These are phyloP conservation scores for Acanthamoeba castellanii DNA, from an alignment of 208 protist species.

Conservation along the genomic window DNA sequence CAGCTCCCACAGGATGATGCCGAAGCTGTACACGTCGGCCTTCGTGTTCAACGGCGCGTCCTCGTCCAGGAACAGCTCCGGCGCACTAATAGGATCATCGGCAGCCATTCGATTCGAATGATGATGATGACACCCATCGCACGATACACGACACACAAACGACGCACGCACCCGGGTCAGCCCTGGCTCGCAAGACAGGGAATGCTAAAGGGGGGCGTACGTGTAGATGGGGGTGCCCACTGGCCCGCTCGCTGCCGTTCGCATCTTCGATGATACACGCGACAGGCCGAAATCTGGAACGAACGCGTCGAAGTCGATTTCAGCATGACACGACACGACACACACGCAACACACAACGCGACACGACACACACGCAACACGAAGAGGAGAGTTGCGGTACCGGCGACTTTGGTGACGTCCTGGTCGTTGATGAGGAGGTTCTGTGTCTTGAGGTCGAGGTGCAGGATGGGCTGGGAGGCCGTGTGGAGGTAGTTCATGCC, in stretches of 20 bases:
- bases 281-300: conserved; percentile 37
- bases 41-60: conserved; percentile 80
- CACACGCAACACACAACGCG: too few relatives aligned
- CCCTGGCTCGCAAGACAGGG: too few relatives aligned
- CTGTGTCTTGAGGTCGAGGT: conserved; percentile 77
- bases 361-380: too few relatives aligned
- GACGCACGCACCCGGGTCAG: too few relatives aligned
- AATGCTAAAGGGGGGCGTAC: neutral
- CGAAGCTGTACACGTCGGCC: conserved; percentile 88
- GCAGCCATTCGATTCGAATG: too few relatives aligned
- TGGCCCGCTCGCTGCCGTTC: neutral
- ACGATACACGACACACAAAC: too few relatives aligned
- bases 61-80: conserved; percentile 29
- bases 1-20: conserved; percentile 85
- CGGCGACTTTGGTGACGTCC: conserved; percentile 36
- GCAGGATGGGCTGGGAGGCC: conserved; percentile 68
- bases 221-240: conserved; percentile 36
- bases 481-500: conserved; percentile 75
- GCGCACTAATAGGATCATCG: too few relatives aligned
- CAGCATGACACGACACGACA: too few relatives aligned
- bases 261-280: neutral
- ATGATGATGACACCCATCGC: too few relatives aligned
- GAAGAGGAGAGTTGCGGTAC: neutral
- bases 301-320: too few relatives aligned
- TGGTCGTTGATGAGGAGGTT: conserved; percentile 74